A percentile compares a stretch with the other conserved stretches of the same genome.
Conservation (phyloP, 768 basidiomycete species). For the Suillus paluster region DNA sequence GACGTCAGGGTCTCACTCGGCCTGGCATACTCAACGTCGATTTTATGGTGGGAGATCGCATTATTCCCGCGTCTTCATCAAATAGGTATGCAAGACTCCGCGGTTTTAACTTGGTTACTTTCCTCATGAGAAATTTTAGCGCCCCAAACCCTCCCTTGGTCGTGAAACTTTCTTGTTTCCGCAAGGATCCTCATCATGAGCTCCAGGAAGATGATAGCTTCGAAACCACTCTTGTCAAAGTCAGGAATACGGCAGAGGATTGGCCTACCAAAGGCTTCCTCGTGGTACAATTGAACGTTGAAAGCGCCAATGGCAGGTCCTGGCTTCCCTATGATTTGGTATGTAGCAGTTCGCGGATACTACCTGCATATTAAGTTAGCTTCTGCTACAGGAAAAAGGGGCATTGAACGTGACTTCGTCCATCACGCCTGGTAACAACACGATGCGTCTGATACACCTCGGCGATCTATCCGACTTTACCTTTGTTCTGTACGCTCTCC, state of each 20-base stretch:
- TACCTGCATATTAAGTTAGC: background rate
- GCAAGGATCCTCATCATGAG: background rate
- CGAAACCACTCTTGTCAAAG: constrained; percentile 7
- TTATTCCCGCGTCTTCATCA: constrained; percentile 20
- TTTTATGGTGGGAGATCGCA: constrained; percentile 22
- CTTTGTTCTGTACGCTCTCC: constrained; percentile 49
- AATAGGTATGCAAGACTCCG: background rate
- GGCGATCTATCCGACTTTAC: constrained; percentile 43
- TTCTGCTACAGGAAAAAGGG: constrained; percentile 28
- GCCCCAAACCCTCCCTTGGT: background rate
- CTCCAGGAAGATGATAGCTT: background rate
- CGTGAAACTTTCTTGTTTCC: constrained; percentile 28
- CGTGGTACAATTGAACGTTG: constrained; percentile 50
- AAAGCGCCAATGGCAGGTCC: constrained; percentile 33
- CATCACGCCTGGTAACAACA: constrained; percentile 49
- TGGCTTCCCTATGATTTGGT: constrained; percentile 53
- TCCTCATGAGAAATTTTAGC: background rate
- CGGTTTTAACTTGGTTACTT: background rate
- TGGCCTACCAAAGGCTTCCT: constrained; percentile 54
- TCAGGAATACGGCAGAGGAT: constrained; percentile 14
- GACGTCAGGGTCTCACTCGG: constrained; percentile 19
- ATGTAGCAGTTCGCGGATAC: constrained; percentile 18
- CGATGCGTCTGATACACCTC: constrained; percentile 55
- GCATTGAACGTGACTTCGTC: constrained; percentile 46
- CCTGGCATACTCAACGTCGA: constrained; percentile 29